Evolutionary conservation across 164 flowering plant species (phyloP), one percentile per base, ranked within the genome.

Genomic region (Vitis amurensis): DNA sequence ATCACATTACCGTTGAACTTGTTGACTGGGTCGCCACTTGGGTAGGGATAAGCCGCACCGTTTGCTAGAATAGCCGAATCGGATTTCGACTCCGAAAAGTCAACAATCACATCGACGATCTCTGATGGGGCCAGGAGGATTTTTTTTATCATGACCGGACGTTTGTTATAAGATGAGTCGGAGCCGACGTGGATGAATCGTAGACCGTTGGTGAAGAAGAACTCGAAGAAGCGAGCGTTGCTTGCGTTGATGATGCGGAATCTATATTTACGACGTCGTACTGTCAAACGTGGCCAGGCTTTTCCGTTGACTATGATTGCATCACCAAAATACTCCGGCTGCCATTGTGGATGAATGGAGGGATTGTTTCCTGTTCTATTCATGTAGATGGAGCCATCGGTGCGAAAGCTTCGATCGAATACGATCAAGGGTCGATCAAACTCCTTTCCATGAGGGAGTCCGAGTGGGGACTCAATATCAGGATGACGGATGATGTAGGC

Each of bases 161-260:
- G 51, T 3, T 61, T 70, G 7, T 80, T 67, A 57, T 94, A 94
- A 0, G 81, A 79, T 0, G 99, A 89, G 55, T 94, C 99, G 11
- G 97, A 82, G 14, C 67, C 97, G 37, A 94, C 83, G 75, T 84
- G 88, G 75, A 84, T 61, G 69, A 94, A 89, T 62, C 50, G 15
- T 44, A 90, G 64, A 13, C 93, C 92, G 69, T 86, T 85, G 73
- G 78, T 72, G 71, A 94, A 85, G 73, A 71, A 85, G 74, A 94
- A 80, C 19, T 69, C 78, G 69, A 85, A 88, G 75, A 89, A 92
- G 23, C 99, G 73, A 0, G 99, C 99, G 59, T 91, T 94, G 82
- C 97, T 82, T 2, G 99, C 89, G 48, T 94, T 94, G 74, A 92
- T 82, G 48, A 91, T 92, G 3, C 96, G 84, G 59, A 90, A 89